Conservation (phyloP, 495 filamentous ascomycete genomes). For the Aspergillus funiculosus region DNA sequence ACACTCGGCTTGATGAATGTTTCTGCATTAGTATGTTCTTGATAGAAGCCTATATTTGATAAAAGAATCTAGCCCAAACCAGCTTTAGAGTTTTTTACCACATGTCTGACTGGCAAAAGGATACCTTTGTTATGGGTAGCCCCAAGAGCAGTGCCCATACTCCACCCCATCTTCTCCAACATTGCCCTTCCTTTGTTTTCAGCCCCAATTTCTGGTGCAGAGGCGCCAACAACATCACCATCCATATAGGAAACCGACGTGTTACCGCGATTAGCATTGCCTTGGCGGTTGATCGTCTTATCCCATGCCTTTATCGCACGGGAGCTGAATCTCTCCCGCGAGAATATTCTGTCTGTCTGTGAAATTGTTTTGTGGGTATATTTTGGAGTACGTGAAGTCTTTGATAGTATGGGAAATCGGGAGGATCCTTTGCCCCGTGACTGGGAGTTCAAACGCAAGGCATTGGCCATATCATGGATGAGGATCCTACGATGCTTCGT, state of each 20-base stretch:
- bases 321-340: constrained; percentile 30
- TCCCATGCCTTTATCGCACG: constrained; percentile 29
- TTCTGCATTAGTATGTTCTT: too few species aligned
- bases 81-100: constrained; percentile 78
- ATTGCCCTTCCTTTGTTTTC: constrained; percentile 83
- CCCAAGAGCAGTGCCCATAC: constrained; percentile 79
- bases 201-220: constrained; percentile 73
- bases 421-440: constrained; percentile 68
- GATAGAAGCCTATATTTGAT: background rate
- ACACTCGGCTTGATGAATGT: too few species aligned
- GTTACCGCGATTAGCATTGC: constrained; percentile 34
- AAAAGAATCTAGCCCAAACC: constrained; percentile 62
- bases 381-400: constrained; percentile 55
- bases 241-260: constrained; percentile 61
- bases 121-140: constrained; percentile 81
- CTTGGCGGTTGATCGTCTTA: constrained; percentile 16
- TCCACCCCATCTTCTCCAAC: constrained; percentile 98
- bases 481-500: constrained; percentile 65
- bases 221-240: constrained; percentile 83
- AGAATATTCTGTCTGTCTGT: constrained; percentile 33
- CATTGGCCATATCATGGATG: constrained; percentile 67
- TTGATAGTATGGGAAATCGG: constrained; percentile 72
- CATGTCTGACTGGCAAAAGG: constrained; percentile 74
- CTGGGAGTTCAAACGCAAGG: constrained; percentile 72
- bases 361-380: constrained; percentile 45